Conservation (phyloP, 345 rosid species). For the Salix arbutifolia region DNA sequence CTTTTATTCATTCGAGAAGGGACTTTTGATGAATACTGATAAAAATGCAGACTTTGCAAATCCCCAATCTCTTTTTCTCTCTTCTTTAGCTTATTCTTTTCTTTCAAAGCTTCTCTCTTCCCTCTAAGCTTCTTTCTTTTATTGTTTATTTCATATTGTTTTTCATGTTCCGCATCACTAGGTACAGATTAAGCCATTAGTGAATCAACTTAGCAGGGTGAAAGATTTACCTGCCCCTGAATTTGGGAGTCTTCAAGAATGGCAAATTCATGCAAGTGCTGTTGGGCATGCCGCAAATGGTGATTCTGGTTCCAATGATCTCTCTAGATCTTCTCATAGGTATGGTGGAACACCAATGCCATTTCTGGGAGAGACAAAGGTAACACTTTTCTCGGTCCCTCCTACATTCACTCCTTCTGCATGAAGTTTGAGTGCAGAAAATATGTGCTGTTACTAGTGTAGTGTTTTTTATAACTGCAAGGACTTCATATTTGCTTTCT, state of each 20-base stretch:
- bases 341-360: slow-evolving; percentile 89
- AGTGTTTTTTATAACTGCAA: too few species aligned
- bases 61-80: too few species aligned
- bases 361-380: slow-evolving; percentile 86
- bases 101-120: too few species aligned
- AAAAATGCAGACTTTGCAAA: too few species aligned
- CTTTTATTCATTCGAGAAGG: too few species aligned
- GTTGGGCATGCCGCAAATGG: slow-evolving; percentile 56
- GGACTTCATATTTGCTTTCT: too few species aligned
- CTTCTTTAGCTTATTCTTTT: too few species aligned
- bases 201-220: slow-evolving; percentile 69
- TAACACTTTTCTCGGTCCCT: slow-evolving; percentile 17
- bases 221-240: slow-evolving; percentile 77
- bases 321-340: slow-evolving; percentile 59
- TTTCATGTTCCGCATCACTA: too few species aligned
- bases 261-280: slow-evolving; percentile 88
- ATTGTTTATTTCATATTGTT: too few species aligned
- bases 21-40: too few species aligned
- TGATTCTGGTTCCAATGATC: slow-evolving; percentile 66
- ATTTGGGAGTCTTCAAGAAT: slow-evolving; percentile 68
- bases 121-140: too few species aligned
- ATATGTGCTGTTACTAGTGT: too few species aligned
- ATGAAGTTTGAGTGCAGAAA: slow-evolving; percentile 1
- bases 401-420: neutral
- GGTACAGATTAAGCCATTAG: slow-evolving; percentile 68